Conservation (phyloP, 169 alveolate species). For the Plasmodium adleri region DNA sequence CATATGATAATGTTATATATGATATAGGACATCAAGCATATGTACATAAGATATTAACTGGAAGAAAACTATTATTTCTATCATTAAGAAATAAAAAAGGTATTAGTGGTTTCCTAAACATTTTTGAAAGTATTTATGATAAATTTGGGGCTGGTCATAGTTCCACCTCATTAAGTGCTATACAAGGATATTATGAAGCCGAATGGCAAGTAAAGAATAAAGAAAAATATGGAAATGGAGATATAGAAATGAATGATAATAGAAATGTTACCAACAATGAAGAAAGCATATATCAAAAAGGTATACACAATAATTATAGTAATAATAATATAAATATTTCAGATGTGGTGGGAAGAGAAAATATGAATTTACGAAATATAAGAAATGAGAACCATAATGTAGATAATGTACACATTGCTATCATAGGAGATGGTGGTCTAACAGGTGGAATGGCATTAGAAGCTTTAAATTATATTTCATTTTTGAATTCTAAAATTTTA, state of each 20-base stretch:
- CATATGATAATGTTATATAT: slow-evolving; percentile 87
- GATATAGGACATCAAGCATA: slow-evolving; percentile 91
- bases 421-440: slow-evolving; percentile 92
- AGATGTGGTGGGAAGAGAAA: slow-evolving; percentile 26
- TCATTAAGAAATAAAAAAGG: slow-evolving; percentile 88
- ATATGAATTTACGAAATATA: background rate
- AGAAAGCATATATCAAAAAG: background rate
- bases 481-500: slow-evolving; percentile 86
- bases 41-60: slow-evolving; percentile 91
- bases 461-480: slow-evolving; percentile 87
- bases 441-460: slow-evolving; percentile 94
- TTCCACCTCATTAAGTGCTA: slow-evolving; percentile 90
- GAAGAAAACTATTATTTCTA: slow-evolving; percentile 88
- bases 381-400: slow-evolving; percentile 9
- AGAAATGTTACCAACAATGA: slow-evolving; percentile 1
- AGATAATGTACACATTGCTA: slow-evolving; percentile 81
- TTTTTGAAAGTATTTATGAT: slow-evolving; percentile 89
- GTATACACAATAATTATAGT: background rate
- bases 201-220: slow-evolving; percentile 42
- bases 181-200: slow-evolving; percentile 86
- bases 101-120: slow-evolving; percentile 87
- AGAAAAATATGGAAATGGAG: slow-evolving; percentile 8
- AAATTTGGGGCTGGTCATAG: slow-evolving; percentile 93
- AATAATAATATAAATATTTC: background rate
- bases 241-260: slow-evolving; percentile 30